Conservation (phyloP, 2,329 filamentous ascomycete species). For the Cercospora zeina region DNA sequence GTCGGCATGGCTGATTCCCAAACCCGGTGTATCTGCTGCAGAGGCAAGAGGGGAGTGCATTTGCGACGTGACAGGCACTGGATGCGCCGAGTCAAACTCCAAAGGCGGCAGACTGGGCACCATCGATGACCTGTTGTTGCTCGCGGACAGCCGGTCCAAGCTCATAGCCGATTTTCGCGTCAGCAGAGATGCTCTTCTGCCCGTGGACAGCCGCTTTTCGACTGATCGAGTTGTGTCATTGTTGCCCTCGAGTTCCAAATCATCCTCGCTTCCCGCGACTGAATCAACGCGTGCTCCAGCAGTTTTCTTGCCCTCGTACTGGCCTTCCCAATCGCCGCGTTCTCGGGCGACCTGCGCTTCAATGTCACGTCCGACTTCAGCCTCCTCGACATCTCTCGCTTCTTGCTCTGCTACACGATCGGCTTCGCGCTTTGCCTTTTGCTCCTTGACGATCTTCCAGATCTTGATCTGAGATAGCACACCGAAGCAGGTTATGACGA, state of each 20-base stretch:
- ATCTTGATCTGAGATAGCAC: constrained; percentile 81
- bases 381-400: constrained; percentile 66
- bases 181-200: neutral
- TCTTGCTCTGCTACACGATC: constrained; percentile 56
- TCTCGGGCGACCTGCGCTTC: constrained; percentile 64
- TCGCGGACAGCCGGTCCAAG: constrained; percentile 8
- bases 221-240: constrained; percentile 13
- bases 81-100: constrained; percentile 8
- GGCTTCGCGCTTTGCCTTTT: constrained; percentile 50
- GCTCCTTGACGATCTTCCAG: constrained; percentile 73
- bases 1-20: constrained; percentile 15
- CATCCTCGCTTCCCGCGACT: constrained; percentile 38
- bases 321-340: constrained; percentile 70
- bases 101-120: constrained; percentile 21
- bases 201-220: constrained; percentile 20
- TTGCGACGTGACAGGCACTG: neutral
- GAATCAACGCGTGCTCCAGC: constrained; percentile 51
- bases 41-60: constrained; percentile 1
- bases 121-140: constrained; percentile 17
- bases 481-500: constrained; percentile 73
- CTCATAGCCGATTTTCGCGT: constrained; percentile 12
- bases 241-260: constrained; percentile 11
- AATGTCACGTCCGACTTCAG: constrained; percentile 63
- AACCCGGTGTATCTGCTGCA: constrained; percentile 17
- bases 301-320: constrained; percentile 59